These are phyloP conservation scores for Cercophora samala DNA, from an alignment of 495 filamentous ascomycete species.

Conservation along the genomic window DNA sequence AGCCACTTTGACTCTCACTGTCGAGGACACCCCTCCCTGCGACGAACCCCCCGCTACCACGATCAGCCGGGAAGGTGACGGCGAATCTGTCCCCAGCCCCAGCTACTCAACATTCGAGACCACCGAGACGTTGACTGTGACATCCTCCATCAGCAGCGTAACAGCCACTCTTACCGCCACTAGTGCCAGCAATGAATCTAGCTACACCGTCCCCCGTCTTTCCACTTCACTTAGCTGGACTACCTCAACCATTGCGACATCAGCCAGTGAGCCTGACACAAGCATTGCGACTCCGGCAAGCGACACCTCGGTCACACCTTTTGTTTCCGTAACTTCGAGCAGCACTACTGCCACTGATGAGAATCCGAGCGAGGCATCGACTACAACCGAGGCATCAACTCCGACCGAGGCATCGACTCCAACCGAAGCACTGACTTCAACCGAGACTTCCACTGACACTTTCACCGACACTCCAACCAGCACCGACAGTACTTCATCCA, in stretches of 20 bases:
- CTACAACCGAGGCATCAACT: background rate
- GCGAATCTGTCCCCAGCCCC: background rate
- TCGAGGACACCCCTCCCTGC: background rate
- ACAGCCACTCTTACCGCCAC: background rate
- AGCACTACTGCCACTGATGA: background rate
- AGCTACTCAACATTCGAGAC: background rate
- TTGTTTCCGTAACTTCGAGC: background rate
- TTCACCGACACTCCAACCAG: background rate
- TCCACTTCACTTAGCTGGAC: background rate
- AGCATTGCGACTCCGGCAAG: background rate
- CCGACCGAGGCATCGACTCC: background rate
- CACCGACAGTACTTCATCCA: background rate
- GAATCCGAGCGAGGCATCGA: background rate
- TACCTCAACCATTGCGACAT: background rate
- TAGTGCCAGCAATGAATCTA: background rate
- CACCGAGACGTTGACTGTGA: background rate
- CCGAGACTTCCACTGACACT: background rate
- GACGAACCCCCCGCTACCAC: background rate
- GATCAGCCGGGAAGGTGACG: background rate
- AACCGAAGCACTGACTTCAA: background rate
- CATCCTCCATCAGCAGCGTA: background rate
- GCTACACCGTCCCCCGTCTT: background rate
- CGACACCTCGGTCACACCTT: background rate
- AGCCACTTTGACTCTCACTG: background rate
- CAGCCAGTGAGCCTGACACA: background rate